phyloP scores from a whole-genome alignment of 768 basidiomycete species.

The Butyriboletus loyo region DNA sequence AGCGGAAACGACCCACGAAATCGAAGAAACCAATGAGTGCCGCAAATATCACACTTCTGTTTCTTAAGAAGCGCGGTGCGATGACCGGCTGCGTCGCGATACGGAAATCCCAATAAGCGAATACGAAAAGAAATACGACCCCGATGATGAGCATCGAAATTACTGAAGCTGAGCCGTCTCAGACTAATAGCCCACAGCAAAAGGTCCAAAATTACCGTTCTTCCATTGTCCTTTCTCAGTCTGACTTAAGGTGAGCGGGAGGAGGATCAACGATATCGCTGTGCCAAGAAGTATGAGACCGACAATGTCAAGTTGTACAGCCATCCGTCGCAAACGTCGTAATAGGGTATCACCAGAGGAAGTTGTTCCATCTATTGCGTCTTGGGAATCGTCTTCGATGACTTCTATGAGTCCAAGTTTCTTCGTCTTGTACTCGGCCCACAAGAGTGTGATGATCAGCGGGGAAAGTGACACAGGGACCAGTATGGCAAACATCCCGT shows the following conservation, averaged over 20 bases:
- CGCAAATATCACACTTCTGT: constrained; percentile 57
- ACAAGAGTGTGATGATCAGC: constrained; percentile 51
- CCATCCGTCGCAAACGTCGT: constrained; percentile 17
- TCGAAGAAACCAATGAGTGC: constrained; percentile 62
- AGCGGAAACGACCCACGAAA: constrained; percentile 38
- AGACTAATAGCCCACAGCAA: neutral
- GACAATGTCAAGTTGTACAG: constrained; percentile 43
- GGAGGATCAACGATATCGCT: constrained; percentile 48
- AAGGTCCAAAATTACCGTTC: constrained; percentile 34
- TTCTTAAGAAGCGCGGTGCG: constrained; percentile 54
- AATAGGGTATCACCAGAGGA: neutral
- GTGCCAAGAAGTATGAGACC: constrained; percentile 51
- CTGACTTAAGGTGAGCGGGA: constrained; percentile 51
- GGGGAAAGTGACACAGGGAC: constrained; percentile 49
- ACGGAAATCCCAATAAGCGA: constrained; percentile 47
- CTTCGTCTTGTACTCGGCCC: constrained; percentile 50
- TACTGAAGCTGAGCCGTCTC: constrained; percentile 39
- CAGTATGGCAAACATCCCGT: constrained; percentile 58
- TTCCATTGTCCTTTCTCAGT: constrained; percentile 41
- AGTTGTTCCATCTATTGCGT: neutral
- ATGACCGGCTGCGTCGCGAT: constrained; percentile 58
- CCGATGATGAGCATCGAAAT: constrained; percentile 53
- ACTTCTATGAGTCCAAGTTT: constrained; percentile 32
- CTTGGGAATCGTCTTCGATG: neutral
- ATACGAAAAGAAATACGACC: constrained; percentile 39